Base-by-base conservation (phyloP, 2,329 filamentous ascomycete genomes). In the Epichloe amarillans region DNA sequence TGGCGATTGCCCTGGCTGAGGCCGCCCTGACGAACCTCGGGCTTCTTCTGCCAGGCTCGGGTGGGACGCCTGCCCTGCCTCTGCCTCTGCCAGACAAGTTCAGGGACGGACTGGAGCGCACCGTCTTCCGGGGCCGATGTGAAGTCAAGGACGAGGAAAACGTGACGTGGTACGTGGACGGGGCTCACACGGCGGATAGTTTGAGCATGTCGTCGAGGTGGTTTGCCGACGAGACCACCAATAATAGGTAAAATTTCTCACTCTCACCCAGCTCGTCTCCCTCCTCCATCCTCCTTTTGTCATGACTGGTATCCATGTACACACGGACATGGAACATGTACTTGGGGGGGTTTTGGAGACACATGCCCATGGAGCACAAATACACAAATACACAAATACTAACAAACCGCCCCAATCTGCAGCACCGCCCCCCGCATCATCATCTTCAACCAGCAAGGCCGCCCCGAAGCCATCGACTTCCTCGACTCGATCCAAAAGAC, bases 151-250 rank as follows among this genome's bases (percentile, higher is more conserved):
- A 66, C 3, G 76, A 80, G 54, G 72, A 71, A 3, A 61, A 62
- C 2, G 71, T 95, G 5, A 75, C 74, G 15, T 98, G 91, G 90
- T 85, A 90, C 61, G 79, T 98, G 19, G 93, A 98, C 62, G 90
- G 93, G 8, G 93, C 89, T 2, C 93, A 98, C 66, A 98, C 91
- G 0, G 74, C 85, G 3, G 91, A 97, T 62, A 96, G 89, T 63
- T 83, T 98, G 50, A 79, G 84, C 55, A 77, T 88, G 56, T 88
- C 88, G 4, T 83, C 83, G 0, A 77, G 79, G 54, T 96, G 90
- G 90, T 97, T 95, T 61, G 78, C 80, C 2, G 65, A 66, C 10
- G 72, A 77, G 58, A 70, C 62, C n/a, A 61, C 64, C 33, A 53
- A 53, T 46, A 61, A 53, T 46, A 61, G 59, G 64, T 65, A 60